A percentile compares a stretch with the other conserved stretches of the same genome.
phyloP scores from a whole-genome alignment of 2,329 filamentous ascomycete genomes.

The Exophiala alcalophila region DNA sequence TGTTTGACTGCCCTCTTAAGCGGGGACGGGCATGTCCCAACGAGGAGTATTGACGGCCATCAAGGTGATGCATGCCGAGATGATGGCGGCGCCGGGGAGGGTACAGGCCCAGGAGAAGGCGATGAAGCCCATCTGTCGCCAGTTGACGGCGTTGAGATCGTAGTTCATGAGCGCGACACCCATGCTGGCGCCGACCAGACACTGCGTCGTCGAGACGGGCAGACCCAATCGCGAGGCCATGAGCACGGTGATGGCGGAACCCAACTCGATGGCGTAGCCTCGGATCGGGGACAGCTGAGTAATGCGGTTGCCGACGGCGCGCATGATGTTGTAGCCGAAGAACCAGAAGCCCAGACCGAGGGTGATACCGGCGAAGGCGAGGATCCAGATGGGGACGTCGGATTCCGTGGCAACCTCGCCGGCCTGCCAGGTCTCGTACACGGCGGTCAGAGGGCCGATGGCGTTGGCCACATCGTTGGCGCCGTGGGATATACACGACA shows the following conservation, averaged over 20 bases:
- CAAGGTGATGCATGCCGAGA: too few species aligned
- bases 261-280: slow-evolving; percentile 72
- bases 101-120: too few species aligned
- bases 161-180: too few species aligned
- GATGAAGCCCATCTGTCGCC: too few species aligned
- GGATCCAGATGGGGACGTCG: slow-evolving; percentile 69
- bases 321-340: slow-evolving; percentile 81
- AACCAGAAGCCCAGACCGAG: slow-evolving; percentile 67
- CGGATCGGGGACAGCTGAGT: slow-evolving; percentile 62
- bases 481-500: slow-evolving; percentile 57
- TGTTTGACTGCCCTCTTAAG: too few species aligned
- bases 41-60: too few species aligned
- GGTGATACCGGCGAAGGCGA: slow-evolving; percentile 61
- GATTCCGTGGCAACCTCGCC: slow-evolving; percentile 62
- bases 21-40: too few species aligned
- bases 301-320: slow-evolving; percentile 77
- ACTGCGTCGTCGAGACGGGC: too few species aligned
- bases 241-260: slow-evolving; percentile 71
- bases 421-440: slow-evolving; percentile 64
- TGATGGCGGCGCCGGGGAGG: too few species aligned
- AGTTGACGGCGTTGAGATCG: too few species aligned
- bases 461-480: slow-evolving; percentile 74
- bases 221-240: slow-evolving; percentile 70
- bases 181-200: too few species aligned
- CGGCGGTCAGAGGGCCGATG: slow-evolving; percentile 65